These are phyloP conservation scores for Adansonia grandidieri DNA, from an alignment of 441 rosid genomes.

Conservation along the genomic window DNA sequence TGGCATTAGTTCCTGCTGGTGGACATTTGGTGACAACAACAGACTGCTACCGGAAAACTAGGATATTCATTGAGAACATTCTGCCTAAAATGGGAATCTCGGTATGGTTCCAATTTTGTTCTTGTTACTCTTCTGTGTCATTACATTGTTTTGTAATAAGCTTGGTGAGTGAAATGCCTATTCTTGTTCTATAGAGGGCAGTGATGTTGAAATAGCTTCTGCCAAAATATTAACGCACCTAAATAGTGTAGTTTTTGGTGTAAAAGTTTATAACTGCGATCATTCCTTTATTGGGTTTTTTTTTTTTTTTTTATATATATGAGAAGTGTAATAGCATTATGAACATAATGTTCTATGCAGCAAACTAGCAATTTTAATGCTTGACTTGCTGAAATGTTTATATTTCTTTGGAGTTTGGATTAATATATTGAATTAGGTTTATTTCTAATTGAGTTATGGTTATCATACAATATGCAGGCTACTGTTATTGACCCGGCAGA, in stretches of 20 bases:
- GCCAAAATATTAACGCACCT: not conserved
- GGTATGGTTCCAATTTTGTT: conserved; percentile 39
- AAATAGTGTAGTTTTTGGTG: not conserved
- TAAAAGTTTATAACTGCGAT: not conserved
- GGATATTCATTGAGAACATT: conserved; percentile 89
- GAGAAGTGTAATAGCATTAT: not conserved
- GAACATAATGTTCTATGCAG: not conserved
- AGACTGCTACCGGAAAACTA: conserved; percentile 92
- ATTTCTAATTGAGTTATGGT: conserved; percentile 16
- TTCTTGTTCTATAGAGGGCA: not conserved
- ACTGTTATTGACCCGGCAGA: conserved; percentile 98
- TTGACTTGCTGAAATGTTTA: not conserved
- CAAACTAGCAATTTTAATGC: not conserved
- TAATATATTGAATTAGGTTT: not conserved
- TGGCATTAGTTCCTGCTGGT: conserved; percentile 98
- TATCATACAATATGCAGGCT: conserved; percentile 57
- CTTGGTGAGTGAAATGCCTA: not conserved
- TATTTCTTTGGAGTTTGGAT: not conserved
- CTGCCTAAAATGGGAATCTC: conserved; percentile 94
- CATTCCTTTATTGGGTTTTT: not conserved
- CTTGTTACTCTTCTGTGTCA: not conserved
- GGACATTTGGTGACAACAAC: conserved; percentile 97
- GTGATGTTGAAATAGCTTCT: not conserved
- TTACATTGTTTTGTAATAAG: not conserved
- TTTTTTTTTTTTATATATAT: not conserved